Base-by-base conservation (phyloP, 169 alveolate genomes). In the Cryptosporidium ubiquitum region DNA sequence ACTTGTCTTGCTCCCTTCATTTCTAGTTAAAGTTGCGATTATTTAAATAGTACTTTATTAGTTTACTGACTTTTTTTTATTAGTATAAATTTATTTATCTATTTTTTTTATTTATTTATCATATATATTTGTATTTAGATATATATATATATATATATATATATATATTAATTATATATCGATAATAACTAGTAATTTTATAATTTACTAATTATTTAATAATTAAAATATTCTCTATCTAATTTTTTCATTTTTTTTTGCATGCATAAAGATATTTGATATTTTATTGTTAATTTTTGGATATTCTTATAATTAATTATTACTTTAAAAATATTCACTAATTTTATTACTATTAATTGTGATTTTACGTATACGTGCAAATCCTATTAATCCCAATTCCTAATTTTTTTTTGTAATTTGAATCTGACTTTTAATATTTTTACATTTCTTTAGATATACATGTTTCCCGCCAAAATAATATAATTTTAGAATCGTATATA, bases 1-100 rank as follows among this genome's bases (percentile, higher is more conserved):
- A 79, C 89, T 64, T 79, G 29, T 61, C 89, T 79, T 44, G 47
- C 66, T 40, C 49, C 68, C 35, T 79, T 79, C 89, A 61, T 79
- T 23, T 52, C 10, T 55, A 47, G 12, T 7, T 55, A n/a, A 55
- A 3, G 16, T 55, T 55, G 66, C 66, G 66, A 55, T 55, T 55
- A 3, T 55, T 14, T 3, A 23, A 55, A n/a, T 55, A 55, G 52
- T 42, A 55, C 23, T 2, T 4, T 55, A 20, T 55, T 55, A 26
- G 3, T 12, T 4, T 47, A 14, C n/a, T n/a, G n/a, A n/a, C n/a
- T n/a, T 42, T 5, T 5, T 42, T 42, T 42, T 42, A 42, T 42
- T 7, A 7, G 5, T 42, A 12, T 42, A 42, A 42, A 42, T 42
- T 42, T 42, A 42, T 42, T 12, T 42, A 42, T 12, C 10, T 5